A percentile compares a stretch with the other conserved stretches of the same genome.
phyloP scores from a whole-genome alignment of 1,139 yeast species.

The Yamadazyma atmosphaerica region DNA sequence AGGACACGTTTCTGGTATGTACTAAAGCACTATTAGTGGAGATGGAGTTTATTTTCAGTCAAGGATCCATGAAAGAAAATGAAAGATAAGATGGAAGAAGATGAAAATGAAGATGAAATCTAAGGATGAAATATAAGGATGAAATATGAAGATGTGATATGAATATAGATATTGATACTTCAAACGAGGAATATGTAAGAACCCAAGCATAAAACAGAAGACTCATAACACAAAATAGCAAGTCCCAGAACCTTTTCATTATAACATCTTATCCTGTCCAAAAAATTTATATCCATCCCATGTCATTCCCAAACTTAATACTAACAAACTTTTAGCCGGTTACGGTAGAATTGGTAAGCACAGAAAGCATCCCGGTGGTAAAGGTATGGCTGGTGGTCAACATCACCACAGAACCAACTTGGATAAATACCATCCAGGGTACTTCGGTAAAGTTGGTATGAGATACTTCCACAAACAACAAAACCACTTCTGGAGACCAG shows the following conservation, averaged over 20 bases:
- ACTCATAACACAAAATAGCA: no score
- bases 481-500: constrained; percentile 97
- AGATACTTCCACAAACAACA: constrained; percentile 99
- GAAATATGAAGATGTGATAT: no score
- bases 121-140: no score
- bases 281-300: background rate
- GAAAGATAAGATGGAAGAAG: no score
- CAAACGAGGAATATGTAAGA: no score
- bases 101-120: no score
- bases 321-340: constrained; percentile 77
- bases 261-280: no score
- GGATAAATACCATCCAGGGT: constrained; percentile 99
- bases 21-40: constrained; percentile 7
- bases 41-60: background rate
- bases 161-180: no score
- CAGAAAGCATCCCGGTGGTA: constrained; percentile 99
- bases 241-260: no score
- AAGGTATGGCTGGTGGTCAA: constrained; percentile 99
- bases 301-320: constrained; percentile 12
- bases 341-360: constrained; percentile 99
- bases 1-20: constrained; percentile 99
- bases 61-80: no score
- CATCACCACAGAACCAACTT: constrained; percentile 99
- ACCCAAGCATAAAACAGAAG: no score
- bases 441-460: constrained; percentile 99